Conservation (phyloP, 2,329 filamentous ascomycete species). For the Arthrobotrys sphaeroides region DNA sequence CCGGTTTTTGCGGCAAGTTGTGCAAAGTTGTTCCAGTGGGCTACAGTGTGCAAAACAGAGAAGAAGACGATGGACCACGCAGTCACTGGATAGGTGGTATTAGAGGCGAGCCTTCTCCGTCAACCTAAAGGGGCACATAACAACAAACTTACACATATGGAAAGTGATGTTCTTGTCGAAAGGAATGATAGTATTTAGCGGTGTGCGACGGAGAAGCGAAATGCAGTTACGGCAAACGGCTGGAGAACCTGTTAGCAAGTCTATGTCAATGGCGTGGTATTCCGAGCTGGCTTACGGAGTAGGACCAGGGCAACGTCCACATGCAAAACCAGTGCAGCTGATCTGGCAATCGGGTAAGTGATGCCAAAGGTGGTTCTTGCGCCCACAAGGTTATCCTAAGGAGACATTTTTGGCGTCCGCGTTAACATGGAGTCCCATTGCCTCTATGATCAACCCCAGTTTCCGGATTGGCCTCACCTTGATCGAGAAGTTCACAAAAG, state of each 20-base stretch:
- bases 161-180: constrained; percentile 87
- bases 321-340: constrained; percentile 79
- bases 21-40: constrained; percentile 87
- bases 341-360: constrained; percentile 79
- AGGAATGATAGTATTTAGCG: constrained; percentile 84
- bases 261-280: neutral
- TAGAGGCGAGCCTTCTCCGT: neutral
- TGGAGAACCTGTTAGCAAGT: constrained; percentile 39
- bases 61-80: constrained; percentile 91
- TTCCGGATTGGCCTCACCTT: constrained; percentile 65
- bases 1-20: constrained; percentile 78
- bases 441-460: neutral
- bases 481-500: constrained; percentile 79
- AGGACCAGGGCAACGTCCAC: constrained; percentile 82
- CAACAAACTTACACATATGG: constrained; percentile 70
- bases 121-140: neutral
- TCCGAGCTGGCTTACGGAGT: constrained; percentile 64
- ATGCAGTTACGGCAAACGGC: constrained; percentile 84
- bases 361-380: constrained; percentile 76
- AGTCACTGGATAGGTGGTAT: constrained; percentile 63
- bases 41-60: constrained; percentile 84
- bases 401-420: neutral
- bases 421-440: neutral
- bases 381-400: constrained; percentile 71
- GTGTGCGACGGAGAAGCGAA: constrained; percentile 80